These are phyloP conservation scores for Stephanodiscus triporus DNA, from an alignment of 108 stramenopile species.

Conservation along the genomic window DNA sequence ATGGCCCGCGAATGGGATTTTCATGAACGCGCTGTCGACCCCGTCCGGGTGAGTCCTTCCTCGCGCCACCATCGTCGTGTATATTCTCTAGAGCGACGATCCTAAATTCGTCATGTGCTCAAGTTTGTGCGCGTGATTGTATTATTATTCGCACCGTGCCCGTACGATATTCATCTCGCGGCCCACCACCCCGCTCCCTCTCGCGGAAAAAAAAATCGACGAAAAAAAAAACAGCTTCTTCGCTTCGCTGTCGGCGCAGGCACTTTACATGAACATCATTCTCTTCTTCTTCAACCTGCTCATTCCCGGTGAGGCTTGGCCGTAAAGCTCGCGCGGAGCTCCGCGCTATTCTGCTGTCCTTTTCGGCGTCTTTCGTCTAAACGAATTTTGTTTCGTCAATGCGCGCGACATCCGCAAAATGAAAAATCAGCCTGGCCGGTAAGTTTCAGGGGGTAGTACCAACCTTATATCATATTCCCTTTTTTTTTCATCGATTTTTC, in stretches of 20 bases:
- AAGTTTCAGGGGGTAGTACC: not conserved
- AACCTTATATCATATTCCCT: too few species aligned
- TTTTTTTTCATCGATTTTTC: not conserved
- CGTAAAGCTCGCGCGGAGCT: too few species aligned
- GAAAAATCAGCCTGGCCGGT: slow-evolving; percentile 21
- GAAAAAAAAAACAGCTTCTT: slow-evolving; percentile 43
- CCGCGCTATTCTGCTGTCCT: too few species aligned
- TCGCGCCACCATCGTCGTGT: not conserved
- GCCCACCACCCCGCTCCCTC: too few species aligned
- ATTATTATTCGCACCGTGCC: too few species aligned
- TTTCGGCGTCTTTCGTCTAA: not conserved
- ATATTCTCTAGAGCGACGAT: too few species aligned
- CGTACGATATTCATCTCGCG: too few species aligned
- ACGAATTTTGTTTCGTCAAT: too few species aligned
- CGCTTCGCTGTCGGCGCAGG: slow-evolving; percentile 26
- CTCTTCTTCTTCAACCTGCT: slow-evolving; percentile 41
- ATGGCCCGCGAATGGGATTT: slow-evolving; percentile 20
- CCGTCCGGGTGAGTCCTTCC: slow-evolving; percentile 33
- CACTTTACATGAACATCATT: slow-evolving; percentile 42
- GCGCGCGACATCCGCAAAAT: too few species aligned
- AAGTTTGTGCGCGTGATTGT: too few species aligned
- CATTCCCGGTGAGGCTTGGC: slow-evolving; percentile 42
- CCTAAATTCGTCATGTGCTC: too few species aligned
- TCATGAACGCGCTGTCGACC: slow-evolving; percentile 16
- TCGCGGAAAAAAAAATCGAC: too few species aligned